Base-by-base conservation (phyloP, 768 basidiomycete species). In the Pisolithus microcarpus region DNA sequence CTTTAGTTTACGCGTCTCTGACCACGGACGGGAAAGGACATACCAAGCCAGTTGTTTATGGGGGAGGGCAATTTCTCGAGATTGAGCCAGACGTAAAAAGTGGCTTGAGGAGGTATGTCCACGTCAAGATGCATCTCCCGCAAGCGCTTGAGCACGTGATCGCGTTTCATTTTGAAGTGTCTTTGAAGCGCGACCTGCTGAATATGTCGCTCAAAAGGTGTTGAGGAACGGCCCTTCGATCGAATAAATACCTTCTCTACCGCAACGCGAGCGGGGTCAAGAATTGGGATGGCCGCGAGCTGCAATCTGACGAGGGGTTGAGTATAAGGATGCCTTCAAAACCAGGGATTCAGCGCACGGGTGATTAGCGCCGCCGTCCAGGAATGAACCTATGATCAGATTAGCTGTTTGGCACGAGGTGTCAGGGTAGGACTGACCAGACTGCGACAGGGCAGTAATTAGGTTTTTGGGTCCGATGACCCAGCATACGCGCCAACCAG, bases 1-100 rank as follows among this genome's bases (percentile, higher is more conserved):
- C 48, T 39, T 53, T 40, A 48, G 42, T 34, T 36, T 9, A 44
- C 18, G 19, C 49, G 23, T 34, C 11, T 34, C 38, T 43, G 46
- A n/a, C 2, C 47, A 11, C n/a, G 13, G 18, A 31, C 38, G 34
- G 21, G 13, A 9, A 26, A 21, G 15, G 15, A 72, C 76, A 6
- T 54, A 88, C 86, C 61, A 96, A 71, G 18, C 93, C 93, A 60
- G n/a, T 90, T 91, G 71, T 92, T 91, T 40, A 96, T 64, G 7
- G 94, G 94, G 5, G 80, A 58, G 8, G 90, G 87, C 43, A 96
- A 76, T 50, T 74, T 75, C 64, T 84, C 84, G 19, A 95, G 75
- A 70, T 89, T 88, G 52, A 94, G 78, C 92, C 94, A 96, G 64
- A 96, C 82, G 69, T 97, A 96, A 71, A 96, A 97, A 2, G 94